Conservation (phyloP, 805 yeast genomes). For the Wickerhamiella parazyma region DNA sequence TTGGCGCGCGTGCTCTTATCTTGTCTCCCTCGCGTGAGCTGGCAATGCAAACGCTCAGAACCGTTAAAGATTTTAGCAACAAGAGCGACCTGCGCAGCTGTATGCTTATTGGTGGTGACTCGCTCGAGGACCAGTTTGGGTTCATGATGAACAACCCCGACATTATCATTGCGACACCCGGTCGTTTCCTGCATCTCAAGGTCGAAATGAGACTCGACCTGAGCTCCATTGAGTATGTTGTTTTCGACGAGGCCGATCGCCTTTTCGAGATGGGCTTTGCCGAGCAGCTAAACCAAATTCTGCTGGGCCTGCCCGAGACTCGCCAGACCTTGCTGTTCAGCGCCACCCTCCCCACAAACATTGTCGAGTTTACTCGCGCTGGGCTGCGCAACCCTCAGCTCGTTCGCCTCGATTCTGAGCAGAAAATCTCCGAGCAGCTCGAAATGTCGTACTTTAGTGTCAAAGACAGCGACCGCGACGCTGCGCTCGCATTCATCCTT, state of each 20-base stretch:
- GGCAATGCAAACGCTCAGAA: conserved; percentile 83
- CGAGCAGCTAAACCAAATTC: conserved; percentile 78
- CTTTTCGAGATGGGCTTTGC: conserved; percentile 93
- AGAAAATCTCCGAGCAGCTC: conserved; percentile 76
- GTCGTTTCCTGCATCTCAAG: conserved; percentile 88
- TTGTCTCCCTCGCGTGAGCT: conserved; percentile 92
- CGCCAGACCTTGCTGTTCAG: conserved; percentile 86
- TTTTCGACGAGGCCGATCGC: conserved; percentile 95
- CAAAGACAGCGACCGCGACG: conserved; percentile 79
- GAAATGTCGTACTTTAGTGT: conserved; percentile 73
- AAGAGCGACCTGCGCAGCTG: conserved; percentile 75
- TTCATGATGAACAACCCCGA: conserved; percentile 93
- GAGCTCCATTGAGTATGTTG: conserved; percentile 72
- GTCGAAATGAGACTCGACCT: conserved; percentile 89
- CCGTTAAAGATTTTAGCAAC: conserved; percentile 71
- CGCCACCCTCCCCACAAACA: conserved; percentile 83
- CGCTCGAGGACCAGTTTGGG: conserved; percentile 90
- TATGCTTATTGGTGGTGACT: conserved; percentile 91
- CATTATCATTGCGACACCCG: conserved; percentile 92
- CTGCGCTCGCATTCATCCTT: conserved; percentile 59
- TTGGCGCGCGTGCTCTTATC: conserved; percentile 79
- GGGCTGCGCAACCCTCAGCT: conserved; percentile 86
- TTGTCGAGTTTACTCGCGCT: conserved; percentile 95
- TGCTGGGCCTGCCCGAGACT: conserved; percentile 65
- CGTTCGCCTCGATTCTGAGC: conserved; percentile 84